Evolutionary conservation across 2,329 filamentous ascomycete genomes (phyloP).

Genomic region (Aureobasidium sp.): DNA sequence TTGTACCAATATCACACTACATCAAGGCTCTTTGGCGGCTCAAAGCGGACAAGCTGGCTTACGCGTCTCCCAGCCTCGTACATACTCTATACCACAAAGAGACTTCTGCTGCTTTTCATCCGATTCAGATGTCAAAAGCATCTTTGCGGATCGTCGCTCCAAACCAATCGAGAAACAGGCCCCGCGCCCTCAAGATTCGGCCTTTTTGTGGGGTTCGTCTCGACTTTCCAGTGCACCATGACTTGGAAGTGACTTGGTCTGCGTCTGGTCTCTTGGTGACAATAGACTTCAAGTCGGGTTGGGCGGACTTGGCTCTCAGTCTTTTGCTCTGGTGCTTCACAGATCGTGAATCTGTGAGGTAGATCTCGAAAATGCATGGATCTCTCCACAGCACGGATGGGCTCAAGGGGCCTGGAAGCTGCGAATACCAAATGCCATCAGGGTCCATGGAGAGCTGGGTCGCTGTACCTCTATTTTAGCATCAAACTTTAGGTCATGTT

Average conservation of each 20-base stretch:
- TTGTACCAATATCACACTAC: not conserved
- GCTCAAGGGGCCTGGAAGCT: not conserved
- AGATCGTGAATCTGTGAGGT: not conserved
- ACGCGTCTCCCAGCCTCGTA: conserved; percentile 10
- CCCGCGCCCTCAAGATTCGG: not conserved
- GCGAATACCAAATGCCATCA: not conserved
- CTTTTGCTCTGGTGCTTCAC: not conserved
- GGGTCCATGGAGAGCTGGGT: not conserved
- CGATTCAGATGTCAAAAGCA: conserved; percentile 2
- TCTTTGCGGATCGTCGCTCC: not conserved
- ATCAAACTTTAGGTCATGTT: not conserved
- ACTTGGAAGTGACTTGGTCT: not conserved
- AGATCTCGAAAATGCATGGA: not conserved
- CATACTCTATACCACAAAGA: not conserved
- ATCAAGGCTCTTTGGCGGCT: not conserved
- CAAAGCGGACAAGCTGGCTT: not conserved
- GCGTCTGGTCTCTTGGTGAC: not conserved
- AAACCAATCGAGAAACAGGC: not conserved
- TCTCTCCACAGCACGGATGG: not conserved
- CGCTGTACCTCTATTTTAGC: not conserved
- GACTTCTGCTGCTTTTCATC: not conserved
- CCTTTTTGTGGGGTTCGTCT: not conserved
- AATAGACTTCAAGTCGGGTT: not conserved
- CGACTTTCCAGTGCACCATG: not conserved
- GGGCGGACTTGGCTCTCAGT: not conserved